Percentiles rank a stretch among this genome's conserved stretches.
Conservation (phyloP, 1,139 yeast genomes). For the Sugiyamaella castrensis region DNA sequence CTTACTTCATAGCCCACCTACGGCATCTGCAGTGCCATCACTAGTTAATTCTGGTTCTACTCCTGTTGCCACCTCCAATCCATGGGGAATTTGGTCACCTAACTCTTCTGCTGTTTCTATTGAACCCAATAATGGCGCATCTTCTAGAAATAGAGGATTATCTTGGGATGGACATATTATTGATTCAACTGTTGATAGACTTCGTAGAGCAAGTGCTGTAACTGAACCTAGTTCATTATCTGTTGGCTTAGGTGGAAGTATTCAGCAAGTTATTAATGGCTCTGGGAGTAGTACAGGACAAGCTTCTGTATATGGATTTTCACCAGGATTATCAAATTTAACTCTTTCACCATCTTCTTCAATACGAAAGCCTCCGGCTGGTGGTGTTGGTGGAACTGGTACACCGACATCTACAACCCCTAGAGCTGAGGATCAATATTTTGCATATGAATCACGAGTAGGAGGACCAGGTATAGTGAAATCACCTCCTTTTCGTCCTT, state of each 20-base stretch:
- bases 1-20: slow-evolving; percentile 6
- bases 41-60: not conserved
- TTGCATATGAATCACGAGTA: slow-evolving; percentile 8
- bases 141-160: slow-evolving; percentile 8
- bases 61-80: not conserved
- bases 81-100: slow-evolving; percentile 10
- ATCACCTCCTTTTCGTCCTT: not conserved
- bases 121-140: not conserved
- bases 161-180: slow-evolving; percentile 11
- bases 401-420: slow-evolving; percentile 5
- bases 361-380: too few relatives aligned
- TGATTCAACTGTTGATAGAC: not conserved
- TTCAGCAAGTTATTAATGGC: too few relatives aligned
- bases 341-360: slow-evolving; percentile 8
- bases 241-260: slow-evolving; percentile 4
- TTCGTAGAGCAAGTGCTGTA: slow-evolving; percentile 10
- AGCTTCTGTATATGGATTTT: slow-evolving; percentile 4
- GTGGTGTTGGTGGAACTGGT: not conserved
- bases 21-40: slow-evolving; percentile 1
- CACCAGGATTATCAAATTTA: slow-evolving; percentile 6
- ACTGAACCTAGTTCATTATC: slow-evolving; percentile 1
- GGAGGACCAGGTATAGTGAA: not conserved
- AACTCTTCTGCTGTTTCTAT: not conserved
- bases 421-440: slow-evolving; percentile 10
- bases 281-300: too few relatives aligned